Conservation (phyloP, 148 eudicot species). For the Chenopodium quinoa region DNA sequence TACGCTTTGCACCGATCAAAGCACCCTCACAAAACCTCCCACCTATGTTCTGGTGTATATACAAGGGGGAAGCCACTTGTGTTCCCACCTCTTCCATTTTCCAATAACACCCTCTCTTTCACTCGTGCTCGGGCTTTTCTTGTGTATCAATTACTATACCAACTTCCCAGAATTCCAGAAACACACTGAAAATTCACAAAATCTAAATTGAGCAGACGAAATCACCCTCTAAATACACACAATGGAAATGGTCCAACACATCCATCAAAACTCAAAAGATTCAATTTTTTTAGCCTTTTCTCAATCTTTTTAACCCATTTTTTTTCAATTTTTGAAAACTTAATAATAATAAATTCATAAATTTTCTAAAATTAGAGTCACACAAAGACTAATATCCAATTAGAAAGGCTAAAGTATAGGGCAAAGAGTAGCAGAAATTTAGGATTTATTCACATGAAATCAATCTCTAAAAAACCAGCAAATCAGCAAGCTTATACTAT, state of each 20-base stretch:
- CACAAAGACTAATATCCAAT: slow-evolving; percentile 24
- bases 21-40: slow-evolving; percentile 28
- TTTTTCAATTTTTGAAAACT: no score
- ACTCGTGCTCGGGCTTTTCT: no score
- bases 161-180: neutral
- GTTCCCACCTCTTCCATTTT: slow-evolving; percentile 36
- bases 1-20: slow-evolving; percentile 30
- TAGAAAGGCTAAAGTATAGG: neutral
- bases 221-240: no score
- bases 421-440: no score
- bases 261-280: neutral
- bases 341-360: neutral
- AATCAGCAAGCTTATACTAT: neutral
- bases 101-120: neutral
- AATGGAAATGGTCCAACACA: no score
- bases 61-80: slow-evolving; percentile 35
- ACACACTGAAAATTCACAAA: neutral
- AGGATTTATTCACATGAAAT: no score
- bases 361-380: slow-evolving; percentile 13
- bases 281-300: neutral
- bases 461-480: neutral
- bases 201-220: neutral
- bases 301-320: neutral
- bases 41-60: slow-evolving; percentile 28
- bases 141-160: neutral